Evolutionary conservation across 805 yeast genomes (phyloP).

Genomic region (Cyberlindnera veronae): DNA sequence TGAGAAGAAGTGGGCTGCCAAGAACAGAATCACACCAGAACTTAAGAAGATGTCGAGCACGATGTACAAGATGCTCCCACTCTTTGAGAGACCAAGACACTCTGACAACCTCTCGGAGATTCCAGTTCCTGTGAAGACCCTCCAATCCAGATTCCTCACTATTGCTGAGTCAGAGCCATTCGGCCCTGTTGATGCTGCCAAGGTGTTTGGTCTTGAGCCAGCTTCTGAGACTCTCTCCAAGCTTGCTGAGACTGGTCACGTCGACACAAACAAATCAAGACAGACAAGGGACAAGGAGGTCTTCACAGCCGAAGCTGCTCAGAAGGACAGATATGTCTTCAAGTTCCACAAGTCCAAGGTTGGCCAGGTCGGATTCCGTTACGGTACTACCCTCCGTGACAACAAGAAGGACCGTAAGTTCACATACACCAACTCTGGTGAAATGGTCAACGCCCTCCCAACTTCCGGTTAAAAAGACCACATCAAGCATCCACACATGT

Average conservation of each 20-base stretch:
- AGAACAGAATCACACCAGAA: conserved; percentile 52
- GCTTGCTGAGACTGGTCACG: conserved; percentile 57
- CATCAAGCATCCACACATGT: no score
- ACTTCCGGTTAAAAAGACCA: conserved; percentile 24
- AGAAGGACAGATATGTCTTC: conserved; percentile 60
- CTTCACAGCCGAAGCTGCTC: conserved; percentile 42
- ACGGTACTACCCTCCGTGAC: conserved; percentile 89
- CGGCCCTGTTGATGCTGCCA: conserved; percentile 94
- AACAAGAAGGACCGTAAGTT: conserved; percentile 77
- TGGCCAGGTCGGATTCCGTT: conserved; percentile 86
- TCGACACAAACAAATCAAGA: conserved; percentile 33
- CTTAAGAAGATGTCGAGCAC: conserved; percentile 54
- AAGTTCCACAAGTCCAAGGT: conserved; percentile 74
- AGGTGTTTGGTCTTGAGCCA: conserved; percentile 78
- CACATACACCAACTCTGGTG: conserved; percentile 67
- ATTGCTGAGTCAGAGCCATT: conserved; percentile 94
- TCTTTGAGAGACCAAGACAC: conserved; percentile 45
- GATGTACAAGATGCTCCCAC: conserved; percentile 80
- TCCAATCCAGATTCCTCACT: conserved; percentile 77
- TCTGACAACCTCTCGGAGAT: conserved; percentile 88
- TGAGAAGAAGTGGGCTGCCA: conserved; percentile 56
- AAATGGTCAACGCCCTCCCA: conserved; percentile 34
- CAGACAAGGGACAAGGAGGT: conserved; percentile 35
- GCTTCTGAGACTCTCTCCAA: conserved; percentile 74
- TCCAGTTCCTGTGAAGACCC: conserved; percentile 82